Evolutionary conservation across 2,329 filamentous ascomycete species (phyloP), one percentile per base, ranked within the genome.

Genomic region (Scedosporium boydii): DNA sequence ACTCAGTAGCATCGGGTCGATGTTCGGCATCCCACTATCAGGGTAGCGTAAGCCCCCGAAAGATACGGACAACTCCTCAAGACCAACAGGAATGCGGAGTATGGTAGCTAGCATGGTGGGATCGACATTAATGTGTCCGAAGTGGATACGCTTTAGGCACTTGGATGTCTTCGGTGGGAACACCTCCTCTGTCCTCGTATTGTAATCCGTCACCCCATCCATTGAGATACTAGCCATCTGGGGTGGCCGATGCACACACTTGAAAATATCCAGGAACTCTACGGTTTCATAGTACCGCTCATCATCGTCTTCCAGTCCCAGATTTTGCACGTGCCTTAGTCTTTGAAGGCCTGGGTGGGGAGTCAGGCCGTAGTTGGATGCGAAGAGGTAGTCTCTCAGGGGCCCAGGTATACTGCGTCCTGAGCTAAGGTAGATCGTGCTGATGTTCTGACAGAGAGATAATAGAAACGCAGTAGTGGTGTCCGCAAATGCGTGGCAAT

Each of bases 241-340:
- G 1, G 63, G 64, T 3, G 63, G 63, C 10, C 64, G 62, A 58
- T 65, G 64, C 44, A 66, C 63, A 59, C 61, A 64, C 23, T 60
- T 58, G 12, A 65, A 16, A 1, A 48, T 23, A 4, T 61, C 61
- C 16, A 65, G 59, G 16, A 60, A 62, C 27, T 61, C 58, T 4
- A 65, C 27, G 26, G n/a, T 6, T 16, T 34, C 38, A 56, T 66
- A 65, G 1, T 10, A 18, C 2, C 48, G 16, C 3, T 41, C 53
- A 16, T 58, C 38, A 1, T 53, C 34, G 2, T 14, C 3, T 6
- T 26, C n/a, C 5, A 16, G n/a, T 2, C 7, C 18, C 2, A 21
- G 46, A 12, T 38, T 1, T 34, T 27, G 10, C 6, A 46, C 57
- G 12, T 46, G 34, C 34, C 42, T 53, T 7, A 65, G 58, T 3